phyloP scores from a whole-genome alignment of 139 green algal species.

The Tetraselmis chui region DNA sequence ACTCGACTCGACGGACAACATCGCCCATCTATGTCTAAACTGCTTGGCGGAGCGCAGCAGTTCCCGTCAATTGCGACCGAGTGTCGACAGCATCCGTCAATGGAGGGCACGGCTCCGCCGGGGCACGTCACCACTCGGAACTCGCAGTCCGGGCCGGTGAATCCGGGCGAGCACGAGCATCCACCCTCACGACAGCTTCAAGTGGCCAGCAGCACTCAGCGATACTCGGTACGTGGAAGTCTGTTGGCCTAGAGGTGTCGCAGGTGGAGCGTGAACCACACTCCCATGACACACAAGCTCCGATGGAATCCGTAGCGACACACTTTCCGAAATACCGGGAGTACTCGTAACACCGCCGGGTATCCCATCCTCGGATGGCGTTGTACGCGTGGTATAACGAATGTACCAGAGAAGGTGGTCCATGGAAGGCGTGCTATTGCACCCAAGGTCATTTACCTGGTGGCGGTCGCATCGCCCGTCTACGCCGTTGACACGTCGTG shows the following conservation, averaged over 20 bases:
- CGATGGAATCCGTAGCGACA: background rate
- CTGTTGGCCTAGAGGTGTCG: background rate
- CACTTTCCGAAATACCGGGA: background rate
- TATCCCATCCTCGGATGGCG: background rate
- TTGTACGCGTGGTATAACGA: background rate
- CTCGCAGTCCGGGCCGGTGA: conserved; percentile 21
- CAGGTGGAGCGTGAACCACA: background rate
- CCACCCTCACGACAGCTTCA: background rate
- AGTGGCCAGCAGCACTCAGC: background rate
- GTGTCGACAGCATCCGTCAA: conserved; percentile 24
- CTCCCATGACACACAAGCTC: background rate
- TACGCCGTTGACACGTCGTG: no score
- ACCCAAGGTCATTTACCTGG: no score
- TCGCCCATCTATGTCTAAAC: conserved; percentile 24
- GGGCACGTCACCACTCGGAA: conserved; percentile 1
- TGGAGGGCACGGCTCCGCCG: conserved; percentile 16
- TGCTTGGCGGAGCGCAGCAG: conserved; percentile 23
- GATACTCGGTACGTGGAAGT: background rate
- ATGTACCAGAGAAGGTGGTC: background rate
- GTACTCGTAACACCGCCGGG: background rate
- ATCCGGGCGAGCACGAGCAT: conserved; percentile 22
- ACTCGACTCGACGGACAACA: conserved; percentile 30
- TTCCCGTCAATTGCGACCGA: conserved; percentile 15
- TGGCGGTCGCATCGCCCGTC: background rate
- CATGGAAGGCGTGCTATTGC: no score